Evolutionary conservation across 2,329 filamentous ascomycete species (phyloP).

Genomic region (Botryosphaeria dothidea): DNA sequence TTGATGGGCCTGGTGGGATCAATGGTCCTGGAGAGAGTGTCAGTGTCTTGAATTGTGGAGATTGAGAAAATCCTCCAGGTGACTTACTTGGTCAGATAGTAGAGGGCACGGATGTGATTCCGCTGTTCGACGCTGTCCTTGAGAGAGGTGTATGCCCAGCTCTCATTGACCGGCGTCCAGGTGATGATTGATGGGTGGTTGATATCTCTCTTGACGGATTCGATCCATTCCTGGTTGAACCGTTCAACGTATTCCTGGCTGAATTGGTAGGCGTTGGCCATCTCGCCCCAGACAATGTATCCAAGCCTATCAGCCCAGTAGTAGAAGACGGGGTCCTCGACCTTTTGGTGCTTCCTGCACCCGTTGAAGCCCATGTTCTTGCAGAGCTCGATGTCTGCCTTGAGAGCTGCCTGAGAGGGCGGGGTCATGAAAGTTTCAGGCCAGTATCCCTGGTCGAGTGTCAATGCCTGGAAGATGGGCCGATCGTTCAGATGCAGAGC

Average conservation of each 20-base stretch:
- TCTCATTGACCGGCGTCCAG: conserved; percentile 68
- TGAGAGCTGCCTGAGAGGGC: conserved; percentile 49
- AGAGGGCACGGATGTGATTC: conserved; percentile 64
- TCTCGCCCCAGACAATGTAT: conserved; percentile 65
- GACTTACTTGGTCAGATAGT: conserved; percentile 63
- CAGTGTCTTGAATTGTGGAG: neutral
- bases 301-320: conserved; percentile 64
- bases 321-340: conserved; percentile 62
- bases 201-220: conserved; percentile 63
- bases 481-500: conserved; percentile 61
- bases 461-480: conserved; percentile 62
- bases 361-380: conserved; percentile 67
- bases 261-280: conserved; percentile 66
- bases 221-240: conserved; percentile 66
- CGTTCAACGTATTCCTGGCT: conserved; percentile 58
- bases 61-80: neutral
- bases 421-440: conserved; percentile 62
- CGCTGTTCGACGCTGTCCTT: conserved; percentile 59
- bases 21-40: conserved; percentile 43
- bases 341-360: conserved; percentile 66
- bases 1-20: conserved; percentile 67
- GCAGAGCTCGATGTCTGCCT: conserved; percentile 55
- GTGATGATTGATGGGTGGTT: conserved; percentile 66
- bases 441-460: conserved; percentile 66
- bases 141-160: conserved; percentile 64